Conservation (phyloP, 148 eudicot genomes). For the Rhododendron ovatum region DNA sequence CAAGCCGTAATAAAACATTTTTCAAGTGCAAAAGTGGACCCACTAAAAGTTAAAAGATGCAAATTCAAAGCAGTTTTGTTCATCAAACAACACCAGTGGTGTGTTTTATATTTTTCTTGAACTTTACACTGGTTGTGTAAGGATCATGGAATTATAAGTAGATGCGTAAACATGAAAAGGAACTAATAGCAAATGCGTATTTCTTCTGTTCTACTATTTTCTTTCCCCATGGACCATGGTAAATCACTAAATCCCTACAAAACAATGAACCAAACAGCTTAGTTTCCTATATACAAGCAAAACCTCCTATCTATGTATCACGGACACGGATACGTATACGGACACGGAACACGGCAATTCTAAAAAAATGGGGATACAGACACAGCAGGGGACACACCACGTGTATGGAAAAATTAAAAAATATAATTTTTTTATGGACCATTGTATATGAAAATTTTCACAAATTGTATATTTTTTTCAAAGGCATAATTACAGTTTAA, state of each 20-base stretch:
- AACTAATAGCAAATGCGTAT: neutral
- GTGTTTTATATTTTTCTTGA: neutral
- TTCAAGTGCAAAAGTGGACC: neutral
- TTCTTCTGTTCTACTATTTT: neutral
- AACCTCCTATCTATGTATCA: too few species aligned
- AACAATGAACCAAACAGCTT: neutral
- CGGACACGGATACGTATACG: too few species aligned
- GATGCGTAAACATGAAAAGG: neutral
- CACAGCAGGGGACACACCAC: too few species aligned
- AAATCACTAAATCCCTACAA: neutral
- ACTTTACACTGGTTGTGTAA: neutral
- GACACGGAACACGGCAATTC: too few species aligned
- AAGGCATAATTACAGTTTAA: too few species aligned
- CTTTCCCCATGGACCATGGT: neutral
- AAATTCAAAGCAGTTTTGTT: neutral
- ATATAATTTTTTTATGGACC: too few species aligned
- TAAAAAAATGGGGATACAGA: too few species aligned
- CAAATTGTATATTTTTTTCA: too few species aligned
- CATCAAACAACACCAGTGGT: neutral
- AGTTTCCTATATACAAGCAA: neutral
- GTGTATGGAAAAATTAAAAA: too few species aligned
- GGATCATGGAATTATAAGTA: neutral
- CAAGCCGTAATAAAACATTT: neutral
- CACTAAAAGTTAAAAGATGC: neutral
- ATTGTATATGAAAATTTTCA: too few species aligned